phyloP scores from a whole-genome alignment of 345 rosid species.

The Physaria fendleri region DNA sequence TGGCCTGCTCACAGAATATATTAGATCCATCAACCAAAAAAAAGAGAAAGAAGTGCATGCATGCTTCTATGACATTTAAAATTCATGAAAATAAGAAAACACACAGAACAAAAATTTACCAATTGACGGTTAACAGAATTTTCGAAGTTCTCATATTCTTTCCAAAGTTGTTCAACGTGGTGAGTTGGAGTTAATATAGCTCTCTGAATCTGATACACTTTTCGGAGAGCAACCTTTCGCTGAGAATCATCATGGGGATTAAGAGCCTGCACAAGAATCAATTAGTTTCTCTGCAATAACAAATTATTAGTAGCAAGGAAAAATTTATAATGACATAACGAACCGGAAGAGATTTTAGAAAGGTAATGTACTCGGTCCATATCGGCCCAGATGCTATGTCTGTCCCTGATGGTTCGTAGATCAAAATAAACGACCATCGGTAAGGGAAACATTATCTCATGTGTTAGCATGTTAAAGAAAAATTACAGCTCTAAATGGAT shows the following conservation, averaged over 20 bases:
- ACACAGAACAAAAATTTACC: conserved; percentile 40
- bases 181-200: conserved; percentile 87
- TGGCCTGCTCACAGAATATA: conserved; percentile 57
- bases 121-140: conserved; percentile 87
- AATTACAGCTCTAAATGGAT: conserved; percentile 6
- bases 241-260: conserved; percentile 75
- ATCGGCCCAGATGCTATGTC: conserved; percentile 90
- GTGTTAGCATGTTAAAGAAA: not conserved
- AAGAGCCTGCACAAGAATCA: conserved; percentile 46
- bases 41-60: not conserved
- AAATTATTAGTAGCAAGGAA: not conserved
- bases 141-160: conserved; percentile 87
- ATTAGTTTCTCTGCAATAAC: not conserved
- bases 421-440: conserved; percentile 19
- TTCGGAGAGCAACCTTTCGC: conserved; percentile 61
- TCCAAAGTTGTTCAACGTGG: conserved; percentile 95
- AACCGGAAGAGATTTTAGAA: conserved; percentile 77
- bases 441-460: not conserved
- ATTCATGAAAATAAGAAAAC: not conserved
- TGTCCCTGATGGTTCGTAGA: conserved; percentile 55
- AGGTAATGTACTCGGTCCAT: conserved; percentile 87
- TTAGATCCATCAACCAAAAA: conserved; percentile 17
- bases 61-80: not conserved
- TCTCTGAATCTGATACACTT: conserved; percentile 77
- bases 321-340: conserved; percentile 32